Evolutionary conservation across 1,139 yeast species (phyloP).

Genomic region (Lodderomyces metapsilosis): DNA sequence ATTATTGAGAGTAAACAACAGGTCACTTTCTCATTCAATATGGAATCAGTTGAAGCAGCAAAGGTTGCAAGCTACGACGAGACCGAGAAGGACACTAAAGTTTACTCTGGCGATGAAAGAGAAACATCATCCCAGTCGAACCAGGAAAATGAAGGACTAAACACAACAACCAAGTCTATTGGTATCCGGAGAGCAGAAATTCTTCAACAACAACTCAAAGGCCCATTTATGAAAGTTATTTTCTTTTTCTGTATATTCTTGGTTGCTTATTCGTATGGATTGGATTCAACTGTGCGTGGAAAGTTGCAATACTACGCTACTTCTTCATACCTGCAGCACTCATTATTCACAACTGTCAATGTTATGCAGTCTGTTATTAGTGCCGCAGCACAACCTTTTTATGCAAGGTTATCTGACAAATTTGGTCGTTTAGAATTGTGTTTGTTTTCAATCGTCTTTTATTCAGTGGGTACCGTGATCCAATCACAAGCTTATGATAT

Average conservation of each 20-base stretch:
- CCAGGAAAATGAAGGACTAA: not conserved
- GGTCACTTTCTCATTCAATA: too few relatives aligned
- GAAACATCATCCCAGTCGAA: not conserved
- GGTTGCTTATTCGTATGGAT: constrained; percentile 61
- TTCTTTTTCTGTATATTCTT: constrained; percentile 54
- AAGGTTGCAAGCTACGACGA: not conserved
- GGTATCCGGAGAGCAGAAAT: constrained; percentile 45
- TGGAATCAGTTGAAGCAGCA: not conserved
- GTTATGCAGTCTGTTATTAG: constrained; percentile 62
- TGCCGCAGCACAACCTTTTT: constrained; percentile 69
- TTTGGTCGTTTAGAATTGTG: constrained; percentile 65
- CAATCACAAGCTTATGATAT: constrained; percentile 39
- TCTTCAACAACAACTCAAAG: constrained; percentile 32
- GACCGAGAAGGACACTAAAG: not conserved
- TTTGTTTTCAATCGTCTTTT: constrained; percentile 52
- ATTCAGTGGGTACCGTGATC: constrained; percentile 61
- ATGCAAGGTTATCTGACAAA: constrained; percentile 65
- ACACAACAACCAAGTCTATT: constrained; percentile 23
- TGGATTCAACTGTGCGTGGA: constrained; percentile 54
- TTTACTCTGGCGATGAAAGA: not conserved
- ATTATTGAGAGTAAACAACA: too few relatives aligned
- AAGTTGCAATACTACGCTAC: constrained; percentile 55
- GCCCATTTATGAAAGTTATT: constrained; percentile 22
- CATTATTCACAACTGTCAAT: constrained; percentile 61
- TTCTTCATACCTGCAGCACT: constrained; percentile 52